Percentiles rank a stretch among this genome's conserved stretches.
These are phyloP conservation scores for Canariomyces notabilis DNA, from an alignment of 2,329 filamentous ascomycete species.

Conservation along the genomic window DNA sequence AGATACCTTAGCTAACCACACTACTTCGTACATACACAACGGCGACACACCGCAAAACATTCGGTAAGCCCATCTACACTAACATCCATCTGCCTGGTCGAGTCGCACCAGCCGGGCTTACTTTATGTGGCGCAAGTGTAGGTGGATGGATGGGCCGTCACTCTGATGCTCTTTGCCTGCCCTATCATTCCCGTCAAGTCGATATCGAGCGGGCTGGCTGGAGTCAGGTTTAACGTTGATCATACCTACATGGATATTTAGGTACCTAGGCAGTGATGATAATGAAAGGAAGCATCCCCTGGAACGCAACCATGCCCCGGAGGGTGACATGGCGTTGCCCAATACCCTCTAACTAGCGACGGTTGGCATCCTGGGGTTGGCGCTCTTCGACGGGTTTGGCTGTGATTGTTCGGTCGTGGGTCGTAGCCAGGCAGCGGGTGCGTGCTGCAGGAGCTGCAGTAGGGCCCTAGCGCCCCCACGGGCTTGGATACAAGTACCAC, in stretches of 20 bases:
- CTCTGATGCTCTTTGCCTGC: neutral
- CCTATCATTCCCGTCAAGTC: neutral
- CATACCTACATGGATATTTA: conserved; percentile 9
- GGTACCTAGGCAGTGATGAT: neutral
- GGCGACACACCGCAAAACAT: neutral
- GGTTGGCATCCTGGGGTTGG: conserved; percentile 1
- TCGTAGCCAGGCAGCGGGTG: conserved; percentile 6
- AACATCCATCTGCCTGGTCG: conserved; percentile 15
- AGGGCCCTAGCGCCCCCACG: conserved; percentile 12
- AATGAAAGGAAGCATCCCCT: conserved; percentile 16
- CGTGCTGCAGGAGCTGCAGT: conserved; percentile 14
- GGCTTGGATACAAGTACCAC: conserved; percentile 10
- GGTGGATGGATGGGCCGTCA: neutral
- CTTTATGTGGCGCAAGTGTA: conserved; percentile 4
- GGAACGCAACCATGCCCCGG: conserved; percentile 14
- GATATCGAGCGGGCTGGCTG: neutral
- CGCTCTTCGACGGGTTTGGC: neutral
- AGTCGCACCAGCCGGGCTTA: conserved; percentile 17
- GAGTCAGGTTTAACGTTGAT: conserved; percentile 16
- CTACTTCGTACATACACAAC: neutral
- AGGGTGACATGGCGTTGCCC: conserved; percentile 20
- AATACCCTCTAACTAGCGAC: conserved; percentile 8
- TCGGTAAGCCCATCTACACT: neutral
- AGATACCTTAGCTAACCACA: too few relatives aligned
- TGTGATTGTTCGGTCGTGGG: conserved; percentile 17